A percentile compares a stretch with the other conserved stretches of the same genome.
These are phyloP conservation scores for Camellia granthamiana DNA, from an alignment of 148 eudicot species.

Conservation along the genomic window DNA sequence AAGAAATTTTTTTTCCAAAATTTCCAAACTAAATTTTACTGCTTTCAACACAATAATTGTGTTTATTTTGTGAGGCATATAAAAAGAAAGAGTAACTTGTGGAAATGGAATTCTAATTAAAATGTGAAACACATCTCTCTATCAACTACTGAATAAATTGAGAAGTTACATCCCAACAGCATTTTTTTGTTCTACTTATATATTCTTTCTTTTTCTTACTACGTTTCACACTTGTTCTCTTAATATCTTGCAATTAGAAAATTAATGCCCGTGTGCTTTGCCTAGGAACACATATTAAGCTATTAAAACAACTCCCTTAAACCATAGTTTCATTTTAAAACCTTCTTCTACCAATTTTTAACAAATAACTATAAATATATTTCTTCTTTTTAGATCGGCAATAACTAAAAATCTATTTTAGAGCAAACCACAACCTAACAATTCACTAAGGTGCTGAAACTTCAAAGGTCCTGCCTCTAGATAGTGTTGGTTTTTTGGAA, in stretches of 20 bases:
- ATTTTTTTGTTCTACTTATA: background rate
- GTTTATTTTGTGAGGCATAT: background rate
- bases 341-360: background rate
- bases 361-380: too few relatives aligned
- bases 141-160: background rate
- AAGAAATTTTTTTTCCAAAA: background rate
- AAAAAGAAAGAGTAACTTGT: background rate
- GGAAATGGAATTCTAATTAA: background rate
- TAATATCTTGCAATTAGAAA: background rate
- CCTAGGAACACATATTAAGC: background rate
- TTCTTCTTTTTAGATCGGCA: too few relatives aligned
- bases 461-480: background rate
- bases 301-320: too few relatives aligned
- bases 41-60: background rate
- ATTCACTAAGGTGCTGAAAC: background rate
- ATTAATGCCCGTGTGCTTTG: background rate
- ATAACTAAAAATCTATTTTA: background rate
- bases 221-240: background rate
- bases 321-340: too few relatives aligned
- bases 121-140: background rate
- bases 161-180: background rate
- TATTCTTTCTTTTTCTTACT: too few relatives aligned
- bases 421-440: background rate
- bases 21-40: background rate
- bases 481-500: too few relatives aligned